phyloP scores from a whole-genome alignment of 192 early-diverging fungal genomes.

The Gamsiella multidivaricata region DNA sequence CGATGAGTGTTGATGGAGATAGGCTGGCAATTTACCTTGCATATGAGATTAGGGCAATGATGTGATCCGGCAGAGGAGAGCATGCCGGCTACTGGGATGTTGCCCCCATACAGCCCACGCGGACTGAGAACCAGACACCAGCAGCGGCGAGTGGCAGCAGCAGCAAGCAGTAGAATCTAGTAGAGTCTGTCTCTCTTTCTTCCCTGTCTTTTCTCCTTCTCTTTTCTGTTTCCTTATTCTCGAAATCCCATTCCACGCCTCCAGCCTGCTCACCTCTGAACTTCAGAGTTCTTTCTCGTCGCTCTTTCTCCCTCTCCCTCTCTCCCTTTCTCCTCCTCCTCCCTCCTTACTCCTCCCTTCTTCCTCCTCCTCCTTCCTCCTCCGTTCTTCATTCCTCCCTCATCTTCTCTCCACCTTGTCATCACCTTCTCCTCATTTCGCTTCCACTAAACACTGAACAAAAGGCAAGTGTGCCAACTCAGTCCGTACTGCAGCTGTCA shows the following conservation, averaged over 20 bases:
- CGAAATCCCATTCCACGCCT: constrained; percentile 36
- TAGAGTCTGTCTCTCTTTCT: background rate
- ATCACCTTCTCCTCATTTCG: background rate
- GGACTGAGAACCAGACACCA: no score
- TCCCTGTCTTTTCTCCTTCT: background rate
- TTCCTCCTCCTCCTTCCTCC: constrained; percentile 1
- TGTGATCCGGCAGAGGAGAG: no score
- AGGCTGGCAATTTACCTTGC: no score
- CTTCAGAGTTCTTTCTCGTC: background rate
- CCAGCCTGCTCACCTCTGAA: background rate
- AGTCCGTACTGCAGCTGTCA: no score
- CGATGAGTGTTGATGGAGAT: no score
- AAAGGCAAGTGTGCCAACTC: no score
- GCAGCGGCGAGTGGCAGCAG: background rate
- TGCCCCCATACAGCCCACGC: no score
- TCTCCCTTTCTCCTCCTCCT: background rate
- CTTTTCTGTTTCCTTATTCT: constrained; percentile 6
- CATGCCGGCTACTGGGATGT: no score
- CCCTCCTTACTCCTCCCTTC: constrained; percentile 2
- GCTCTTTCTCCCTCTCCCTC: background rate
- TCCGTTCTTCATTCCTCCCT: constrained; percentile 5
- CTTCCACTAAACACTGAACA: no score
- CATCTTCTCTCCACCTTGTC: background rate
- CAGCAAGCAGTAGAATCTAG: background rate
- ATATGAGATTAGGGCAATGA: no score